Percentiles rank a stretch among this genome's conserved stretches.
Evolutionary conservation across 2,329 filamentous ascomycete genomes (phyloP).

Genomic region (Tolypocladium sp.): DNA sequence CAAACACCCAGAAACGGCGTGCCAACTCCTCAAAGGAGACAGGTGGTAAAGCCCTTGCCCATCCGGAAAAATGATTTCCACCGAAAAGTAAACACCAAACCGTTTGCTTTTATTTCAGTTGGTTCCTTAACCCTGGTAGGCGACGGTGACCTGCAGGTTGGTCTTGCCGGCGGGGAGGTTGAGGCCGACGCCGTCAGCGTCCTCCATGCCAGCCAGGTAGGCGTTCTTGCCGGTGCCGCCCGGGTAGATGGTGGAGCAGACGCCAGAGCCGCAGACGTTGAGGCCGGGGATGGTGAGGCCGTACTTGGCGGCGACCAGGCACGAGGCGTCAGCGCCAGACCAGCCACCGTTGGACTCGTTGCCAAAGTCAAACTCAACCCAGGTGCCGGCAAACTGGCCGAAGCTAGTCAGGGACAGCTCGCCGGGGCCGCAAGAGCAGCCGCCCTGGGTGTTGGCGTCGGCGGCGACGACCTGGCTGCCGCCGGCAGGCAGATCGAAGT

Average conservation of each 20-base stretch:
- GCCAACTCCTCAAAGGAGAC: neutral
- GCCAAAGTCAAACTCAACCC: conserved; percentile 41
- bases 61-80: neutral
- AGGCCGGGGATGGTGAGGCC: conserved; percentile 23
- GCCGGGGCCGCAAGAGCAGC: conserved; percentile 31
- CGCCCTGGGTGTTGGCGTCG: conserved; percentile 38
- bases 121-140: conserved; percentile 10
- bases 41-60: neutral
- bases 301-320: conserved; percentile 31
- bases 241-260: conserved; percentile 31
- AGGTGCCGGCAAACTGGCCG: conserved; percentile 35
- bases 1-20: conserved; percentile 6
- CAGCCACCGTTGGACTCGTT: conserved; percentile 35
- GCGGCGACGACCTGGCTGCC: conserved; percentile 32
- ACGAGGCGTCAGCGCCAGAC: conserved; percentile 42
- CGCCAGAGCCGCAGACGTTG: conserved; percentile 26
- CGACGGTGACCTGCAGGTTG: conserved; percentile 21
- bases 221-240: conserved; percentile 26
- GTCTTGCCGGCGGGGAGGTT: conserved; percentile 23
- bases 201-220: conserved; percentile 27
- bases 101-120: neutral
- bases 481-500: conserved; percentile 29
- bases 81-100: neutral
- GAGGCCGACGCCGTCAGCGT: conserved; percentile 28
- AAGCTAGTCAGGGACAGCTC: conserved; percentile 21